Evolutionary conservation across 345 rosid species (phyloP).

Genomic region (Eucalyptus paniculata): DNA sequence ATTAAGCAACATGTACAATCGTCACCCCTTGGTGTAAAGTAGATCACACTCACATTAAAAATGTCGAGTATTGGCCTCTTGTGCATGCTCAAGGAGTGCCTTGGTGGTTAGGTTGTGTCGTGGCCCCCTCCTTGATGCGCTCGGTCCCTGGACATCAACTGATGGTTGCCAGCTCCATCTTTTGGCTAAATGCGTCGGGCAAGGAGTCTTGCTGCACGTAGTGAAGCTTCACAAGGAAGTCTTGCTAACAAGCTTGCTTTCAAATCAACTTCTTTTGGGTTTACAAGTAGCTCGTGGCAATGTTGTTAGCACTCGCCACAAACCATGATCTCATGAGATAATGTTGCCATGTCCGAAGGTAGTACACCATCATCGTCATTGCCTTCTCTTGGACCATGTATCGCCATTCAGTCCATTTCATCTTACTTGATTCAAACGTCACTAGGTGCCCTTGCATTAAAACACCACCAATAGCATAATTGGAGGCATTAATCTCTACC

Average conservation of each 20-base stretch:
- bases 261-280: not conserved
- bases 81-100: not conserved
- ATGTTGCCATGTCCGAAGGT: not conserved
- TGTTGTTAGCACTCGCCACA: not conserved
- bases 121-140: not conserved
- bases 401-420: too few relatives aligned
- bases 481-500: not conserved
- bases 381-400: not conserved
- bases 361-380: not conserved
- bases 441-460: not conserved
- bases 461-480: not conserved
- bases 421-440: too few relatives aligned
- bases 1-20: not conserved
- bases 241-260: not conserved
- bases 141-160: not conserved
- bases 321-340: not conserved
- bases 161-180: not conserved
- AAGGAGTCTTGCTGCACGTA: not conserved
- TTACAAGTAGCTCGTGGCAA: not conserved
- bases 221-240: not conserved
- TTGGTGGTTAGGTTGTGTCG: not conserved
- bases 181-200: not conserved
- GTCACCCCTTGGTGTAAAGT: not conserved
- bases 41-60: not conserved
- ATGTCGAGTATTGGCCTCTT: not conserved